phyloP scores from a whole-genome alignment of 1,284 basidiomycete species.

The Irpex sp. region DNA sequence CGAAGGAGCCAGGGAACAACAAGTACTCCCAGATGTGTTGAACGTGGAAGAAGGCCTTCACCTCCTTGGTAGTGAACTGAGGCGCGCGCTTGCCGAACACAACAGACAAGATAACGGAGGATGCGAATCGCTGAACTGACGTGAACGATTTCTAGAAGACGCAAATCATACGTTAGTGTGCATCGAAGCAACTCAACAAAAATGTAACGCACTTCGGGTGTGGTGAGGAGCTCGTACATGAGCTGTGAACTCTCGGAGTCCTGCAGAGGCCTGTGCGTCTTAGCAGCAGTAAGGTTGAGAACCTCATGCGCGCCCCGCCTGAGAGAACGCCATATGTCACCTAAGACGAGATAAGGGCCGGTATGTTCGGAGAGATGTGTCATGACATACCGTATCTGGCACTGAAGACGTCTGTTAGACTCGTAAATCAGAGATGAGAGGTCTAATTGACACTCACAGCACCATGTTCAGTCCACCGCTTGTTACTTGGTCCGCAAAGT shows the following conservation, averaged over 20 bases:
- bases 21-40: constrained; percentile 24
- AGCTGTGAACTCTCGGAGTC: constrained; percentile 31
- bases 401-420: background rate
- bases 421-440: background rate
- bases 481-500: background rate
- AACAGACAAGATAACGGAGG: constrained; percentile 27
- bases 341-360: background rate
- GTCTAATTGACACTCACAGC: background rate
- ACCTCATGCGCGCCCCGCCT: constrained; percentile 27
- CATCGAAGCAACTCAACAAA: background rate
- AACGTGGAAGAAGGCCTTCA: constrained; percentile 23
- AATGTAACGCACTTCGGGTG: constrained; percentile 25
- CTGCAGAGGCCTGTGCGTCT: constrained; percentile 24
- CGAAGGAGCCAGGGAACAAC: constrained; percentile 27
- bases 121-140: constrained; percentile 24
- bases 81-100: constrained; percentile 29
- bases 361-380: background rate
- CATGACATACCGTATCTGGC: background rate
- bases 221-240: constrained; percentile 27
- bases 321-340: constrained; percentile 27
- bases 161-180: background rate
- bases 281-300: constrained; percentile 23
- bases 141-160: constrained; percentile 23
- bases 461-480: background rate
- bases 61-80: constrained; percentile 20